Conservation (phyloP, 2,329 filamentous ascomycete species). For the Westerdykella sp. region DNA sequence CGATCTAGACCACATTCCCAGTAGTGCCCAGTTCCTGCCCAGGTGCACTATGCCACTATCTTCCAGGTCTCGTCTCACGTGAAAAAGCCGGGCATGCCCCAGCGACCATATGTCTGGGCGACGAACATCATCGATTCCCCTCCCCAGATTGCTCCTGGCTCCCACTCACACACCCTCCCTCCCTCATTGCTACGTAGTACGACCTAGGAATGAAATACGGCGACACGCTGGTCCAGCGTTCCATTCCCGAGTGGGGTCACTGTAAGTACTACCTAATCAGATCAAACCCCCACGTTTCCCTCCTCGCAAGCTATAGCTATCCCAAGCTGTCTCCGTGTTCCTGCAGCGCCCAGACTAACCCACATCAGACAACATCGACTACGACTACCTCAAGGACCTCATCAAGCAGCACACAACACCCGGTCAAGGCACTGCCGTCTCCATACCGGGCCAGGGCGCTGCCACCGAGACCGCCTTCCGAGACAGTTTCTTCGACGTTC, state of each 20-base stretch:
- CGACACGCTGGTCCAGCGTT: constrained; percentile 65
- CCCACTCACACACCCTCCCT: no score
- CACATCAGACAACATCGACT: constrained; percentile 73
- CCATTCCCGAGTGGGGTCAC: constrained; percentile 75
- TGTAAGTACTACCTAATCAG: constrained; percentile 50
- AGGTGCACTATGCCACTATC: no score
- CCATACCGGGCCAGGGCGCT: constrained; percentile 62
- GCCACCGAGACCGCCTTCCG: constrained; percentile 60
- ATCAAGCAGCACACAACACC: constrained; percentile 75
- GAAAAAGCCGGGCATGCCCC: no score
- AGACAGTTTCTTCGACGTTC: constrained; percentile 61
- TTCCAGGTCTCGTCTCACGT: no score
- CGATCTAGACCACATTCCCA: no score
- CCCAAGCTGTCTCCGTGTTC: background rate
- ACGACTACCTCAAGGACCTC: constrained; percentile 77
- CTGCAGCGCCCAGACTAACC: constrained; percentile 10
- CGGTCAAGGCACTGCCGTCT: constrained; percentile 62
- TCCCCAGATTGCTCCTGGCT: no score
- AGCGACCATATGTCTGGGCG: no score
- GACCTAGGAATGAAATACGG: constrained; percentile 64
- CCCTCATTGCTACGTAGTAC: no score
- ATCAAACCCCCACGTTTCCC: background rate
- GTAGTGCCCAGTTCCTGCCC: no score
- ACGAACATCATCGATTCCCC: no score
- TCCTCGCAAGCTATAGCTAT: background rate